A percentile compares a stretch with the other conserved stretches of the same genome.
Conservation (phyloP, 441 rosid genomes). For the Euphorbia neoarborescens region DNA sequence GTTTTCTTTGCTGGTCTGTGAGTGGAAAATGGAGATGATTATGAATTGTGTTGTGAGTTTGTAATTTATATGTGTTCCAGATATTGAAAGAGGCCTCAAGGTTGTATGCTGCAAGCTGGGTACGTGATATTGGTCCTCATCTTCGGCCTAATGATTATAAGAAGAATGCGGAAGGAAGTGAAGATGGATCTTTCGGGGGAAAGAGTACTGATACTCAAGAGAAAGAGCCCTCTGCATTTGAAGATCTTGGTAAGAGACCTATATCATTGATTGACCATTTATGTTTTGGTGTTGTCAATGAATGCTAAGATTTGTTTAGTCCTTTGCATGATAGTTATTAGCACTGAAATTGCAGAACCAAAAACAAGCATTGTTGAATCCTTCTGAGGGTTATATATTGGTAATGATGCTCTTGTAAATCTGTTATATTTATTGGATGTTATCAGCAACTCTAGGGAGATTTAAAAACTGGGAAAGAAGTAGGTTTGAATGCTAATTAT, state of each 20-base stretch:
- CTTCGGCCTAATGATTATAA: constrained; percentile 73
- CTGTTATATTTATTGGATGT: too few species aligned
- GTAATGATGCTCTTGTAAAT: too few species aligned
- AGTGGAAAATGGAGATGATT: neutral
- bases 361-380: neutral
- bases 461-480: neutral
- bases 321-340: neutral
- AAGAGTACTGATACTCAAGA: constrained; percentile 21
- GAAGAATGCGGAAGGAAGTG: constrained; percentile 32
- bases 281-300: neutral
- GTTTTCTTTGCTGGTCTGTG: neutral
- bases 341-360: neutral
- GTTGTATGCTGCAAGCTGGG: constrained; percentile 86
- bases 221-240: constrained; percentile 62
- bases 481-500: neutral
- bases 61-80: constrained; percentile 25
- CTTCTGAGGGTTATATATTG: too few species aligned
- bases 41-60: neutral
- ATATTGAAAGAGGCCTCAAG: constrained; percentile 76
- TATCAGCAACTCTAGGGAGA: too few species aligned
- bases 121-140: constrained; percentile 82
- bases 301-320: too few species aligned
- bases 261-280: neutral
- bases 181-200: constrained; percentile 21
- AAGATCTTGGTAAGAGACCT: constrained; percentile 61